These are phyloP conservation scores for Rubia yunnanensis DNA, from an alignment of 257 asterid species.

Conservation along the genomic window DNA sequence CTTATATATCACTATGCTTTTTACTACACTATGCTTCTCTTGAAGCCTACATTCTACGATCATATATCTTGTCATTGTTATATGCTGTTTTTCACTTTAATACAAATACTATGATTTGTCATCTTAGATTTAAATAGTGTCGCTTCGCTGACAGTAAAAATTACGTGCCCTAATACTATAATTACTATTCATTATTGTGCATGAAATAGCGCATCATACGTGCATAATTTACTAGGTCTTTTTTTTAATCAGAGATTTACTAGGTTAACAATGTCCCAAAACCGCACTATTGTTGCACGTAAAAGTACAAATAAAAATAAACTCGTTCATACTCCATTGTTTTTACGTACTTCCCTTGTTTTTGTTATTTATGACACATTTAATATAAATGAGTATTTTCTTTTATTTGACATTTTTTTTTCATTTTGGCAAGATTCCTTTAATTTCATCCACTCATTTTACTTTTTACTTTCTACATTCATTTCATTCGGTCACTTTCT, in stretches of 20 bases:
- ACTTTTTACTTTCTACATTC: no score
- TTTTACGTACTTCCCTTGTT: no score
- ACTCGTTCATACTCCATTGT: no score
- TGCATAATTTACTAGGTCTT: background rate
- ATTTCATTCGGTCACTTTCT: no score
- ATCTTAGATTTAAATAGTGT: background rate
- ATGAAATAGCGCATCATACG: background rate
- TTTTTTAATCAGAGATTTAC: no score
- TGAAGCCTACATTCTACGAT: constrained; percentile 11
- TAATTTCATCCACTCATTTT: no score
- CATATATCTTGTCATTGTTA: constrained; percentile 8
- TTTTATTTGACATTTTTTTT: no score
- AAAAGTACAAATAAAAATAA: no score
- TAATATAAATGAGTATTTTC: no score
- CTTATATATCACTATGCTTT: constrained; percentile 15
- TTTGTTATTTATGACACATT: no score
- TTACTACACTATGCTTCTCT: constrained; percentile 9
- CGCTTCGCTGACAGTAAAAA: background rate
- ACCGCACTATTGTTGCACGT: background rate
- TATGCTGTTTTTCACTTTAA: background rate
- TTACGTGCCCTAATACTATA: background rate
- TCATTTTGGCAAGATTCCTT: no score
- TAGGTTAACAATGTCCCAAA: background rate
- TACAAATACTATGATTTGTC: background rate
- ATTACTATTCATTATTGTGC: background rate